Conservation (phyloP, 129 eudicot species). For the Helianthus annuus region DNA sequence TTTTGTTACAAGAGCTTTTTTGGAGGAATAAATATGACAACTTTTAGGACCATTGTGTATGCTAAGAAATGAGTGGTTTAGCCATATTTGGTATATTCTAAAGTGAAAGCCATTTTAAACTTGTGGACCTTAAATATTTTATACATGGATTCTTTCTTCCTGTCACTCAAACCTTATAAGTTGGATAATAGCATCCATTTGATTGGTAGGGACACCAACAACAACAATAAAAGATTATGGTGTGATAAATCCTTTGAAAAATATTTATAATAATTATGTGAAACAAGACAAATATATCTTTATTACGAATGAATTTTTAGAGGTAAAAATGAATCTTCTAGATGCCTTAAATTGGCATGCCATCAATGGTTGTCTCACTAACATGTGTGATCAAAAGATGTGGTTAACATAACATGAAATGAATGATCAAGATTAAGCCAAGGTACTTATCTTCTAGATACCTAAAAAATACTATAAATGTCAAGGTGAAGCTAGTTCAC, state of each 20-base stretch:
- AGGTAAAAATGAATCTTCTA: background rate
- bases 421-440: no score
- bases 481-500: no score
- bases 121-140: constrained; percentile 12
- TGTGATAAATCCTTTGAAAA: background rate
- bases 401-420: no score
- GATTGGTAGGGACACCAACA: background rate
- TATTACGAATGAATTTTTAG: background rate
- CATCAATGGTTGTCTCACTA: no score
- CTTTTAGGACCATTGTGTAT: constrained; percentile 18
- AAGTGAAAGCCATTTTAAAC: constrained; percentile 15
- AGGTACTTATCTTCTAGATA: no score
- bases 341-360: no score
- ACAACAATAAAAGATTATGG: background rate
- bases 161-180: constrained; percentile 13
- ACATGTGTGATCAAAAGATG: no score
- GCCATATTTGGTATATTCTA: constrained; percentile 19
- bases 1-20: constrained; percentile 16
- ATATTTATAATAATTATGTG: background rate
- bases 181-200: constrained; percentile 13
- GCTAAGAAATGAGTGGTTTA: constrained; percentile 23
- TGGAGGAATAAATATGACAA: constrained; percentile 1
- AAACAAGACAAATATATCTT: background rate
- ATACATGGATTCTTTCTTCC: constrained; percentile 9
- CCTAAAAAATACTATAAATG: no score